These are phyloP conservation scores for Trichomonas tenax DNA, from an alignment of 208 protist species.

Conservation along the genomic window DNA sequence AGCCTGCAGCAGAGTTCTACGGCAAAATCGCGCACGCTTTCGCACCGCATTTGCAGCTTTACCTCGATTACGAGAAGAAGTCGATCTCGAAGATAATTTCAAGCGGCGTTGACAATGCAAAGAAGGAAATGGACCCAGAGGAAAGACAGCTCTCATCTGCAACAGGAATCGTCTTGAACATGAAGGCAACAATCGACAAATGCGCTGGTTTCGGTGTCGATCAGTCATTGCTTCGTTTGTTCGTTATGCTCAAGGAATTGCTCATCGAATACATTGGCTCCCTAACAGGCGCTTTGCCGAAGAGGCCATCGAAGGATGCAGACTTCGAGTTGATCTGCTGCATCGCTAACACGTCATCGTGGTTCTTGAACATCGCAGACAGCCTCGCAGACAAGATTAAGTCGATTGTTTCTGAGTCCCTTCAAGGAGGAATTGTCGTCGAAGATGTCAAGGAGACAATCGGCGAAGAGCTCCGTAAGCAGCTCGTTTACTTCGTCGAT, in stretches of 20 bases:
- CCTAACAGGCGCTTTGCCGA: not conserved
- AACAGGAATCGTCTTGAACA: not conserved
- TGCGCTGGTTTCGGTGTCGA: not conserved
- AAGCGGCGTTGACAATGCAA: not conserved
- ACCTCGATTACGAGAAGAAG: not conserved
- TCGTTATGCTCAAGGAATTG: not conserved
- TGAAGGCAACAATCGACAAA: slow-evolving; percentile 14
- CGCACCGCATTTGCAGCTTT: not conserved
- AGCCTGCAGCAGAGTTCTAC: not conserved
- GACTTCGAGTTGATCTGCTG: not conserved
- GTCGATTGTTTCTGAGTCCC: not conserved
- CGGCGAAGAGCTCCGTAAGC: not conserved
- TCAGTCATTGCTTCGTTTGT: not conserved
- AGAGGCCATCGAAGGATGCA: not conserved
- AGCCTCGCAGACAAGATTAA: not conserved
- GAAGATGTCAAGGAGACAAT: not conserved
- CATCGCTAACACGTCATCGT: not conserved
- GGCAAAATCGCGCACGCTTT: not conserved
- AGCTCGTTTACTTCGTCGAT: not conserved
- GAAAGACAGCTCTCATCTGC: not conserved
- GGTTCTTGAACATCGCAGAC: not conserved
- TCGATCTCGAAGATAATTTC: not conserved
- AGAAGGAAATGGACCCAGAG: not conserved
- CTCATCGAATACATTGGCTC: not conserved
- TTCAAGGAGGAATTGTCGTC: not conserved